These are phyloP conservation scores for Angomonas ambiguus DNA, from an alignment of 208 protist species.

Conservation along the genomic window DNA sequence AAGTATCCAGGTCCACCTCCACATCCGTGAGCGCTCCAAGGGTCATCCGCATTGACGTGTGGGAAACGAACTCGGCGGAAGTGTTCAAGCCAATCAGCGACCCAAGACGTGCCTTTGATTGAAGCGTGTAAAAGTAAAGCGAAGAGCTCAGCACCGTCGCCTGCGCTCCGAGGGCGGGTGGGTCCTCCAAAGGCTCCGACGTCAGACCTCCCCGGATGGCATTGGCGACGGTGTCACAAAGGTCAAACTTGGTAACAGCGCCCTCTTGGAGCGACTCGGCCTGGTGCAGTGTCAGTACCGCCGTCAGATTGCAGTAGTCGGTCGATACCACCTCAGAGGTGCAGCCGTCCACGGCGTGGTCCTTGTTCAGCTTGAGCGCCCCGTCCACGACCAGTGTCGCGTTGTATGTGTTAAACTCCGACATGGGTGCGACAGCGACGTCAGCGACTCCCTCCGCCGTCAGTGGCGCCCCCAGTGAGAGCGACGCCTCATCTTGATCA, in stretches of 20 bases:
- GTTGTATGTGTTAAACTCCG: background rate
- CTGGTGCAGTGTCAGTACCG: background rate
- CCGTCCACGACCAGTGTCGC: background rate
- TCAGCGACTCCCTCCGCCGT: background rate
- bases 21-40: background rate
- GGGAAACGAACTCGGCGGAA: constrained; percentile 1
- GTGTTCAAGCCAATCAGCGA: background rate
- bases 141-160: background rate
- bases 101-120: background rate
- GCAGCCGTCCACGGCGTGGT: constrained; percentile 3
- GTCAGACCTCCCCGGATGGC: background rate
- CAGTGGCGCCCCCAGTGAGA: background rate
- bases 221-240: constrained; percentile 1
- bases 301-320: background rate
- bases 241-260: too few relatives aligned
- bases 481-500: background rate
- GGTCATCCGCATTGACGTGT: background rate
- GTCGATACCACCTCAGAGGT: background rate
- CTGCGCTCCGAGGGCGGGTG: background rate
- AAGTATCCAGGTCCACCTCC: background rate
- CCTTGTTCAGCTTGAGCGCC: constrained; percentile 4
- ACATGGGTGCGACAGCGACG: background rate
- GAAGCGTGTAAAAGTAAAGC: constrained; percentile 4
- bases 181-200: background rate
- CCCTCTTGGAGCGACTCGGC: too few relatives aligned